Percentiles rank a stretch among this genome's conserved stretches.
These are phyloP conservation scores for Cyclanthera cordifolia DNA, from an alignment of 306 rosid genomes.

Conservation along the genomic window DNA sequence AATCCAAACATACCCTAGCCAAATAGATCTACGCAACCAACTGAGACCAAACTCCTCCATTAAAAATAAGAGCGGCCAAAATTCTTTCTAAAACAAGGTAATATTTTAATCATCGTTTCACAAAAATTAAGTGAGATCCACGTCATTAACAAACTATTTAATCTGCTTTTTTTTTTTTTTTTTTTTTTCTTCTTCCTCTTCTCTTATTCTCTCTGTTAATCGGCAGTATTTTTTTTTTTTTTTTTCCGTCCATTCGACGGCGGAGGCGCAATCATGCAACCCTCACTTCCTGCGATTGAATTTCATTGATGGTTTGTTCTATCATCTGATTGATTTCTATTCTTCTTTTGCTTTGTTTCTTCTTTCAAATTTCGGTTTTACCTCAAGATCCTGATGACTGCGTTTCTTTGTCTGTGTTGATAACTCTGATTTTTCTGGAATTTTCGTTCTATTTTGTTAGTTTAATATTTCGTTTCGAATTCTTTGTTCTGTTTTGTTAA, in stretches of 20 bases:
- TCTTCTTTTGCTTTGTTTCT: background rate
- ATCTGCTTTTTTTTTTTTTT: too few relatives aligned
- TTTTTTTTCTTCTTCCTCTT: too few relatives aligned
- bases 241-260: background rate
- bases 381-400: background rate
- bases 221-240: background rate
- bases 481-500: background rate
- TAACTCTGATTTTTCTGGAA: background rate
- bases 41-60: too few relatives aligned
- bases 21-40: too few relatives aligned
- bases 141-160: too few relatives aligned
- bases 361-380: background rate
- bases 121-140: too few relatives aligned
- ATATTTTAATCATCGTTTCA: too few relatives aligned
- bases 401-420: background rate
- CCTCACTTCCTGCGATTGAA: background rate
- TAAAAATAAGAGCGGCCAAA: too few relatives aligned
- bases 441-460: background rate
- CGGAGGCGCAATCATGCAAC: background rate
- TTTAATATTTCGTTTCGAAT: background rate
- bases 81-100: too few relatives aligned
- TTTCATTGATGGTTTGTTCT: conserved; percentile 10
- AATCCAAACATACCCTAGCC: too few relatives aligned
- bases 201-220: too few relatives aligned
- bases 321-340: background rate